A percentile compares a stretch with the other conserved stretches of the same genome.
Conservation (phyloP, 2,329 filamentous ascomycete genomes). For the Thelonectria olida region DNA sequence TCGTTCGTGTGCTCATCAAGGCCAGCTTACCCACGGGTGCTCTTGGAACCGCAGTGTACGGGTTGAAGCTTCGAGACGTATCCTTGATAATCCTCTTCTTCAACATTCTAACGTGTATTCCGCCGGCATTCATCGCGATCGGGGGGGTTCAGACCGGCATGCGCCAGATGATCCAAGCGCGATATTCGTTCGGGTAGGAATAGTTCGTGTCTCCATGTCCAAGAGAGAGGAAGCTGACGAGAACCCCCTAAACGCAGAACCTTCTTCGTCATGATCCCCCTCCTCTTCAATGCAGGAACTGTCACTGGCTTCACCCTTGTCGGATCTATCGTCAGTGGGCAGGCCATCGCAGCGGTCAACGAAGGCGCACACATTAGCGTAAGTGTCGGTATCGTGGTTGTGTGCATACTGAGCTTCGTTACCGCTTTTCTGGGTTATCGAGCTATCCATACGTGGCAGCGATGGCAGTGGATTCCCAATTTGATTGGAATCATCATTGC, state of each 20-base stretch:
- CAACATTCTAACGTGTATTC: slow-evolving; percentile 60
- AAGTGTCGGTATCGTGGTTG: slow-evolving; percentile 65
- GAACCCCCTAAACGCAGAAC: slow-evolving; percentile 40
- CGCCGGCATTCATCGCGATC: slow-evolving; percentile 64
- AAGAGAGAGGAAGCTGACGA: slow-evolving; percentile 13
- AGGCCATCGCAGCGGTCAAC: slow-evolving; percentile 59
- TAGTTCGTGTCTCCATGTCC: neutral
- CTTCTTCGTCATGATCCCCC: slow-evolving; percentile 60
- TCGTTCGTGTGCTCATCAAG: slow-evolving; percentile 12
- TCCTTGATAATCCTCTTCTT: slow-evolving; percentile 69
- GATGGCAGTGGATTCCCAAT: slow-evolving; percentile 66
- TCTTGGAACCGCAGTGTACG: slow-evolving; percentile 63
- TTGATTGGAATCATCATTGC: slow-evolving; percentile 61
- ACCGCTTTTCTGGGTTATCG: slow-evolving; percentile 65
- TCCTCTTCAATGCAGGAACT: slow-evolving; percentile 65
- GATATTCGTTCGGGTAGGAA: slow-evolving; percentile 64
- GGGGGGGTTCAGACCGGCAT: slow-evolving; percentile 65
- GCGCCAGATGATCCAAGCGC: slow-evolving; percentile 68
- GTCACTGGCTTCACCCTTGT: slow-evolving; percentile 67
- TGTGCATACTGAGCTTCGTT: slow-evolving; percentile 60
- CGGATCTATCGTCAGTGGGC: slow-evolving; percentile 64
- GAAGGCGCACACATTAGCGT: slow-evolving; percentile 55
- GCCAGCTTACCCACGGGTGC: slow-evolving; percentile 65
- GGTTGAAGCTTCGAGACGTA: slow-evolving; percentile 63
- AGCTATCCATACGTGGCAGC: slow-evolving; percentile 62